Base-by-base conservation (phyloP, 208 protist genomes). In the Acanthamoeba triangularis region DNA sequence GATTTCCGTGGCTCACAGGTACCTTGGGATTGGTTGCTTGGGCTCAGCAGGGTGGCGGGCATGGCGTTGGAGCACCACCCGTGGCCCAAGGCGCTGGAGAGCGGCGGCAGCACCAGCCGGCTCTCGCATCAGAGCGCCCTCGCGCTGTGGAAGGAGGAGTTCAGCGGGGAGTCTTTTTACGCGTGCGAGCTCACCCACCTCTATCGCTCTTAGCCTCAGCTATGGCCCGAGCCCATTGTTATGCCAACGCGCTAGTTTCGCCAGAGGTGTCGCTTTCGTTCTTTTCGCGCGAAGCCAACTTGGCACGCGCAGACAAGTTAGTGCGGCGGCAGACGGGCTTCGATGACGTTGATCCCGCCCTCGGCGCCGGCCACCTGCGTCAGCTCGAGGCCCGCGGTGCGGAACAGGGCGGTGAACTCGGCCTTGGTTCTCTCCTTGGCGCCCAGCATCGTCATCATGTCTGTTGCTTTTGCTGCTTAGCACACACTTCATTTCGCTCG, bases 361-460 rank as follows among this genome's bases (percentile, higher is more conserved):
- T 78, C 69, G 30, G 30, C 30, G n/a, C 69, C 69, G 69, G 37
- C 69, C 69, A 78, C 69, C 8, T 16, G 33, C 11, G 69, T 78
- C 11, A 78, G 69, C 10, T 78, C 69, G 69, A 78, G 37, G 14
- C 69, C 69, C 13, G 30, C 30, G n/a, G 8, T 25, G 37, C 69
- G 69, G 37, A 78, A 44, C 33, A 78, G n/a, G 10, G 30, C n/a
- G 0, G 69, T n/a, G 37, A 47, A 78, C 69, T 78, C 69, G 69
- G 33, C 30, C 37, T 44, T 78, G n/a, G 69, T 78, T 25, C 69
- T 78, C 37, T 78, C 69, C 37, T 78, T 78, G 69, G 69, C 69
- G 5, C 33, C n/a, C n/a, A 35, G 10, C 69, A 78, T 78, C 69
- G 69, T 78, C 69, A 78, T 78, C 69, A 78, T 78, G 69, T 78